Evolutionary conservation across 345 rosid species (phyloP).

Genomic region (Acer negundo): DNA sequence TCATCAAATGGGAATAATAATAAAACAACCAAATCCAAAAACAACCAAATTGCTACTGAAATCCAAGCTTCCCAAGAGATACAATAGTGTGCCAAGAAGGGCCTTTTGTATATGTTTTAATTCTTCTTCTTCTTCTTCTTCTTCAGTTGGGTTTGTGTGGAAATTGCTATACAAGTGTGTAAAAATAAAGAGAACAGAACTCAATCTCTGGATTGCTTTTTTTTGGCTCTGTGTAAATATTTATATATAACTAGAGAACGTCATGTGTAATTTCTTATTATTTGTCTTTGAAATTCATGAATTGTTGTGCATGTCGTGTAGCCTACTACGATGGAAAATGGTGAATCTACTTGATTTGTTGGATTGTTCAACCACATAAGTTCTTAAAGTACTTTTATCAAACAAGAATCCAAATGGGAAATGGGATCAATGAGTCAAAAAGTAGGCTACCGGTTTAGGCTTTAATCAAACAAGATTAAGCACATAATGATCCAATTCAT

Average conservation of each 20-base stretch:
- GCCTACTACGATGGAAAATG: slow-evolving; percentile 17
- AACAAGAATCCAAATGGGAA: slow-evolving; percentile 2
- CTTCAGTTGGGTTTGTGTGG: slow-evolving; percentile 20
- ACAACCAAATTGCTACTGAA: slow-evolving; percentile 15
- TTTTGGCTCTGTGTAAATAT: neutral
- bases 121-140: neutral
- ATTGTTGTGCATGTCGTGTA: slow-evolving; percentile 15
- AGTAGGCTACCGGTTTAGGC: neutral
- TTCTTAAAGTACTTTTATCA: neutral
- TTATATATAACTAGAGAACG: neutral
- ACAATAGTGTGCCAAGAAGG: neutral
- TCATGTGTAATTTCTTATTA: slow-evolving; percentile 6
- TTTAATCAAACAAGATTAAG: neutral
- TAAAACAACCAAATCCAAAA: slow-evolving; percentile 30
- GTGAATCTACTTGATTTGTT: neutral
- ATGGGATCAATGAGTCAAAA: neutral
- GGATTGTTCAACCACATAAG: slow-evolving; percentile 5
- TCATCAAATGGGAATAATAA: slow-evolving; percentile 29
- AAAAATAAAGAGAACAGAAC: slow-evolving; percentile 11
- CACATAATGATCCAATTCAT: slow-evolving; percentile 1
- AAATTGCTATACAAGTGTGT: slow-evolving; percentile 4
- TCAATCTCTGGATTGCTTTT: neutral
- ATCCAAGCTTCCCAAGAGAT: slow-evolving; percentile 5
- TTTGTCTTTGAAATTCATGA: neutral
- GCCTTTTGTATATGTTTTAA: neutral